A percentile compares a stretch with the other conserved stretches of the same genome.
These are phyloP conservation scores for Fusarium multiceps DNA, from an alignment of 2,329 filamentous ascomycete genomes.

Conservation along the genomic window DNA sequence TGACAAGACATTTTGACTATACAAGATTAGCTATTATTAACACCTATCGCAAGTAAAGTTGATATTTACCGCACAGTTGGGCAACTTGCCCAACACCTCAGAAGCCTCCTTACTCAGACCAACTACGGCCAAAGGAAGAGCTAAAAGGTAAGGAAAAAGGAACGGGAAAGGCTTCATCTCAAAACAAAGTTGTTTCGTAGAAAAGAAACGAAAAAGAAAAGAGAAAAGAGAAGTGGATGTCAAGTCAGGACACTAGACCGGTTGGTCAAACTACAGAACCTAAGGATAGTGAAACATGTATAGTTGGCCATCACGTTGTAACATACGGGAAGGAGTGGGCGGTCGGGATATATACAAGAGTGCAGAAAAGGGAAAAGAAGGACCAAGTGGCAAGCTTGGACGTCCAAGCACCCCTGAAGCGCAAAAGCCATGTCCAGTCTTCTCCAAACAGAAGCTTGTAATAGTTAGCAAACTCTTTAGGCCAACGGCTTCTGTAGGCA, in stretches of 20 bases:
- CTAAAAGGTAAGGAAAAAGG: constrained; percentile 7
- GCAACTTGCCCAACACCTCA: constrained; percentile 34
- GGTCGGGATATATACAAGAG: background rate
- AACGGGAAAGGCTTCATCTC: constrained; percentile 5
- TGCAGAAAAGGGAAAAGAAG: no score
- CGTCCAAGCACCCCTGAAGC: no score
- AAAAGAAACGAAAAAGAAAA: background rate
- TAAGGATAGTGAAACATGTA: background rate
- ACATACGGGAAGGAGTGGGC: background rate
- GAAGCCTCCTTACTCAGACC: background rate
- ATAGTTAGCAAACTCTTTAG: no score
- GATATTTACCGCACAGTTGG: constrained; percentile 48
- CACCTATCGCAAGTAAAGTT: background rate
- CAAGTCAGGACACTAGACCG: background rate
- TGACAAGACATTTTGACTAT: constrained; percentile 45
- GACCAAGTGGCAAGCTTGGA: no score
- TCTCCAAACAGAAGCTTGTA: no score
- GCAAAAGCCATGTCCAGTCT: no score
- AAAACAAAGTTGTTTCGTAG: background rate
- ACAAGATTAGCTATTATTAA: background rate
- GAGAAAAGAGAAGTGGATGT: background rate
- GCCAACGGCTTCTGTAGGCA: no score
- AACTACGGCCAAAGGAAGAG: constrained; percentile 2
- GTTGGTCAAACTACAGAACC: background rate
- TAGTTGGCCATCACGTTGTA: background rate